phyloP scores from a whole-genome alignment of 345 rosid genomes.

The Turnera subulata region DNA sequence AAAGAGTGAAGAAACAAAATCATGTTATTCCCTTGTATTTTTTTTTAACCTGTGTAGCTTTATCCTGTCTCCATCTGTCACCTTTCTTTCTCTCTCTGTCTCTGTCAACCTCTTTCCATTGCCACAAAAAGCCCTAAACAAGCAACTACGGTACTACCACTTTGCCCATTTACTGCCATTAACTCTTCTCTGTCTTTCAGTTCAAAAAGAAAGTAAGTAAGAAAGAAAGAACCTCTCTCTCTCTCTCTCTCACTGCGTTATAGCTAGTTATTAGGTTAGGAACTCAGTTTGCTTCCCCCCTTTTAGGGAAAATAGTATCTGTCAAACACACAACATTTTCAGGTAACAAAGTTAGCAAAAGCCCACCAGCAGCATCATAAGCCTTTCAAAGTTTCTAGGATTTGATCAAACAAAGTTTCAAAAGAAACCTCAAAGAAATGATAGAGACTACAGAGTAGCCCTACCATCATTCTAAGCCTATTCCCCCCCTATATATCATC shows the following conservation, averaged over 20 bases:
- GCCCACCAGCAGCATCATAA: conserved; percentile 23
- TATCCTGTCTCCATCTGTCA: conserved; percentile 31
- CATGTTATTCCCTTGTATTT: conserved; percentile 36
- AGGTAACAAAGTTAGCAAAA: conserved; percentile 9
- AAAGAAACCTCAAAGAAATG: conserved; percentile 18
- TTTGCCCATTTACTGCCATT: conserved; percentile 6
- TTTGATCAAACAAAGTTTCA: conserved; percentile 20
- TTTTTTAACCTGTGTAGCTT: conserved; percentile 23
- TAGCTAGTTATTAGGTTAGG: neutral
- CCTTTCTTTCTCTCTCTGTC: conserved; percentile 1
- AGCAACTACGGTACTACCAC: neutral
- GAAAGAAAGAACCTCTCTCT: neutral
- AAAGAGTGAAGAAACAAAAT: conserved; percentile 37
- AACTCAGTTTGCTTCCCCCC: conserved; percentile 21
- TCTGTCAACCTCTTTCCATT: conserved; percentile 16
- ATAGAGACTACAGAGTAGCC: conserved; percentile 1
- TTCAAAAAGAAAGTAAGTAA: too few relatives aligned
- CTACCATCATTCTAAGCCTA: conserved; percentile 10
- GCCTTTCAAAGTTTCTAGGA: conserved; percentile 38
- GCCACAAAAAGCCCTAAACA: conserved; percentile 22
- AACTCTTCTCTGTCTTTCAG: neutral
- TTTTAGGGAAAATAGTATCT: conserved; percentile 16
- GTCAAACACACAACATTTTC: conserved; percentile 1
- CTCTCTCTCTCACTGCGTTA: neutral
- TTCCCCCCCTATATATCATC: conserved; percentile 8